Base-by-base conservation (phyloP, 352 stramenopile genomes). In the Pseudoperonospora humuli region DNA sequence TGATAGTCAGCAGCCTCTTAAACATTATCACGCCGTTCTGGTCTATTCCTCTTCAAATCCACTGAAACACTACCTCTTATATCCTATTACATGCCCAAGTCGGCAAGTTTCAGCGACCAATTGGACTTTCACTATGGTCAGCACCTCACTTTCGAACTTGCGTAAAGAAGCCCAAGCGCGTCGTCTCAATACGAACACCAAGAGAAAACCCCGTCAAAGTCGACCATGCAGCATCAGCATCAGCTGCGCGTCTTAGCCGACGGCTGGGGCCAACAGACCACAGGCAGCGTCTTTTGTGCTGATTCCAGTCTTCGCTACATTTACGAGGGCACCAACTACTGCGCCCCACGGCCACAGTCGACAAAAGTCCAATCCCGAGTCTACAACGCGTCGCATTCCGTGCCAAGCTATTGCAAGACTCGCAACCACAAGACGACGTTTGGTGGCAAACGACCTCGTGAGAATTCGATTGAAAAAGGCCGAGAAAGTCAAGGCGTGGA, bases 251-350 rank as follows among this genome's bases (percentile, higher is more conserved):
- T 88, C 1, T 44, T 88, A 29, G 74, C 76, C 26, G 74, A 89
- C 42, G 76, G 76, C 17, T 89, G 75, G 74, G 76, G 74, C 28
- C 41, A 64, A 4, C 63, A 74, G 47, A 45, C 50, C 20, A 64
- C 64, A 3, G 70, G 76, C 21, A 82, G 58, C 54, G 76, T 89
- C 48, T 89, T 89, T 61, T 89, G 76, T 57, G 76, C 74, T 39
- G 76, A 89, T 43, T 89, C 76, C 47, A 84, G 74, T 62, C 67
- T 89, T 29, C 76, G 75, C 13, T 86, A 75, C 51, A 81, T 89
- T 44, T 89, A 89, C 58, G 74, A 89, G 55, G 66, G 51, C 42
- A 53, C 70, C 27, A 40, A 25, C n/a, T 9, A 23, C 9, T n/a
- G 19, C 40, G 0, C 2, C 14, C 7, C 7, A 32, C 10, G 5